Conservation (phyloP, 345 rosid species). For the Citrus trifoliata region DNA sequence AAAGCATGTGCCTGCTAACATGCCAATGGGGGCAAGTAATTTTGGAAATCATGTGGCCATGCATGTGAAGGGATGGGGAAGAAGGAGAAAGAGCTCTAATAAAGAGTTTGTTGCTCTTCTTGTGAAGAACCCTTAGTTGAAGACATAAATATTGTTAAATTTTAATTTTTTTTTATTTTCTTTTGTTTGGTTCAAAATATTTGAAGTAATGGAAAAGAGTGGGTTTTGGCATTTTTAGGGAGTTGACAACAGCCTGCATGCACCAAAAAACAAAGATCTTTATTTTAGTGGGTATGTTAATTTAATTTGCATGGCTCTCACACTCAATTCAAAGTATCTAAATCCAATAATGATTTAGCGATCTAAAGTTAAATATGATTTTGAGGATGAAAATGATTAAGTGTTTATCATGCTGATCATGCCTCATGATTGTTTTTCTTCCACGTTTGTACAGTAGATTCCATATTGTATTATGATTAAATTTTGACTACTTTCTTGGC, state of each 20-base stretch:
- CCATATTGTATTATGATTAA: slow-evolving; percentile 6
- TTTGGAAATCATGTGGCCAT: slow-evolving; percentile 28
- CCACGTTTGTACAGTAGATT: slow-evolving; percentile 15
- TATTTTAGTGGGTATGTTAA: background rate
- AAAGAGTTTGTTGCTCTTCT: background rate
- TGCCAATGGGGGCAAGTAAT: slow-evolving; percentile 22
- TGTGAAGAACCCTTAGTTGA: slow-evolving; percentile 7
- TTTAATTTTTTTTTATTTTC: background rate
- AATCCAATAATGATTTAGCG: slow-evolving; percentile 15
- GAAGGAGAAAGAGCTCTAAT: background rate
- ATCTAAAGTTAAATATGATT: slow-evolving; percentile 11
- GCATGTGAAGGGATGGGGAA: slow-evolving; percentile 41
- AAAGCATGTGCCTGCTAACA: slow-evolving; percentile 38
- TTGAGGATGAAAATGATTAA: slow-evolving; percentile 1
- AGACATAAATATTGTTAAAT: background rate
- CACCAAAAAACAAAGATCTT: background rate
- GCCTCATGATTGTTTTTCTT: slow-evolving; percentile 14
- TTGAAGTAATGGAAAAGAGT: background rate
- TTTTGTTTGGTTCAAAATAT: background rate
- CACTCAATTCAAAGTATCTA: slow-evolving; percentile 13
- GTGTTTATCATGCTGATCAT: slow-evolving; percentile 3
- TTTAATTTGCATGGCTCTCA: background rate
- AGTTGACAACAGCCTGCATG: slow-evolving; percentile 9
- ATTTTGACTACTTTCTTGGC: slow-evolving; percentile 16
- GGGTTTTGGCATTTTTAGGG: slow-evolving; percentile 5